phyloP scores from a whole-genome alignment of 129 eudicot genomes.

The Smallanthus sonchifolius region DNA sequence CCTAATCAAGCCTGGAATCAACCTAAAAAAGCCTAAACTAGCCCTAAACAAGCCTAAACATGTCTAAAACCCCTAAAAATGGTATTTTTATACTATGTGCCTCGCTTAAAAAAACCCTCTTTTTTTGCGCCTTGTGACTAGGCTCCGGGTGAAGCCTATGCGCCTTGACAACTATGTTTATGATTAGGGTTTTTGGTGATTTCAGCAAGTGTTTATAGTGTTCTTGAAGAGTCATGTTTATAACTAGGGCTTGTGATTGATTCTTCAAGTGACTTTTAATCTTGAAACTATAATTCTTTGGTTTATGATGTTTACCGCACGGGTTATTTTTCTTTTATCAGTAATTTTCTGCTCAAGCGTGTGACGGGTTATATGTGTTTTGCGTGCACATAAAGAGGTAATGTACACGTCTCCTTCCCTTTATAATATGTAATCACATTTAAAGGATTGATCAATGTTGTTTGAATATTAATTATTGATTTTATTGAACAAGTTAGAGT shows the following conservation, averaged over 20 bases:
- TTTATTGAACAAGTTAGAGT: slow-evolving; percentile 6
- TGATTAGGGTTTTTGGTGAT: slow-evolving; percentile 6
- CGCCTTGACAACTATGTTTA: neutral
- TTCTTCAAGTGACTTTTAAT: neutral
- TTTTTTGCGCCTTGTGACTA: no score
- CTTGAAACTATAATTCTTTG: neutral
- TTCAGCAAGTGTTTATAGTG: neutral
- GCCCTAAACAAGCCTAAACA: no score
- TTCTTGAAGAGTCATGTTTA: neutral
- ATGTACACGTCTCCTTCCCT: neutral
- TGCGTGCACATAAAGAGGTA: slow-evolving; percentile 18
- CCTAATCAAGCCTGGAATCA: no score
- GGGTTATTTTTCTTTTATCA: neutral
- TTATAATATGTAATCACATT: neutral
- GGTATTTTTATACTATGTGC: no score
- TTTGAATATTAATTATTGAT: slow-evolving; percentile 12
- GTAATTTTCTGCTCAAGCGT: neutral
- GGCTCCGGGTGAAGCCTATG: no score
- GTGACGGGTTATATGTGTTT: slow-evolving; percentile 3
- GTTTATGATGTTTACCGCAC: neutral
- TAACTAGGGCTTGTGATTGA: neutral
- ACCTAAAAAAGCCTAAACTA: no score
- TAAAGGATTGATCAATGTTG: neutral
- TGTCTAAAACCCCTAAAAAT: no score
- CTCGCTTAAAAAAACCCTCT: no score